Evolutionary conservation across 768 basidiomycete species (phyloP), one percentile per base, ranked within the genome.

Genomic region (Russula sp.): DNA sequence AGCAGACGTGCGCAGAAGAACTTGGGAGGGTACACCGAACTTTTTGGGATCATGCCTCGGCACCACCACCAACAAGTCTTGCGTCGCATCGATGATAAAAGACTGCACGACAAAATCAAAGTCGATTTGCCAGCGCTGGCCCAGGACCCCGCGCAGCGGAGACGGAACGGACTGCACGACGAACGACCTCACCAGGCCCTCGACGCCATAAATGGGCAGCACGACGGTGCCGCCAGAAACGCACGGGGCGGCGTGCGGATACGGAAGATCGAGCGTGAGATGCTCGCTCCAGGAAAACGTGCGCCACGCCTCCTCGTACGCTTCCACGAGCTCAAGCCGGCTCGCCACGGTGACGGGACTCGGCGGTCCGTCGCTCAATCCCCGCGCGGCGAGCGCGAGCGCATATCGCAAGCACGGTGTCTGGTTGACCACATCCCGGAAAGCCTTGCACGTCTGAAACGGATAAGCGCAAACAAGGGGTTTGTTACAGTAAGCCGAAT

Each of bases 301-400:
- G n/a, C 58, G 50, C 58, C 58, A 59, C 3, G 58, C 58, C 22
- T 59, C 41, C 20, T 50, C 41, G 41, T 59, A 50, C 5, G 20
- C 35, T 8, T 51, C 10, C 16, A 59, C n/a, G 5, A 25, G 34
- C 25, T 43, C 50, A 2, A 51, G 41, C 20, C 58, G 58, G 34
- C n/a, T 14, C 42, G 14, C 22, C 0, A 22, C 32, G 9, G 29
- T 22, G 50, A 59, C 42, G 5, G 39, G 8, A 36, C 58, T 59
- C 22, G 58, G 58, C 13, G 49, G 58, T 7, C 58, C 58, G 18
- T 59, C 50, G 34, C 58, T 35, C 16, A 51, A 29, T 18, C 58
- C 58, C 5, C 41, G 49, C 20, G 34, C 22, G 4, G 58, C 49
- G 22, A 59, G 58, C 8, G 29, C 49, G 4, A 59, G 39, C n/a